phyloP scores from a whole-genome alignment of 768 basidiomycete genomes.

The Amylocystis lapponica region DNA sequence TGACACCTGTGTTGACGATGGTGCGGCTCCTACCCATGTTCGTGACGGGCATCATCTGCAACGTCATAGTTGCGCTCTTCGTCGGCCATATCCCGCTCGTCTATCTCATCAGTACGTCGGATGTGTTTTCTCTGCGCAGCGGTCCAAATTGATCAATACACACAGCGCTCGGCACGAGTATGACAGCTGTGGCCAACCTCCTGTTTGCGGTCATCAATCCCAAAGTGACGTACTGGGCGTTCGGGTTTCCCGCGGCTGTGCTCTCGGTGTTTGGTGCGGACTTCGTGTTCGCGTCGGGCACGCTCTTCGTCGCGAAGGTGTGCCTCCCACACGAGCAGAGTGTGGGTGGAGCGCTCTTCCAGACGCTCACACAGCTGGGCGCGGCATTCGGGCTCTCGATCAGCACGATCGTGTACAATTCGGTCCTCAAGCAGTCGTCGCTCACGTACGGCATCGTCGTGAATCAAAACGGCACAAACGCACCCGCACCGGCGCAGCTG shows the following conservation, averaged over 20 bases:
- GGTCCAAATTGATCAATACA: neutral
- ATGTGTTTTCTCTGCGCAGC: neutral
- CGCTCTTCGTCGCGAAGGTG: slow-evolving; percentile 68
- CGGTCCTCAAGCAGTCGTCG: slow-evolving; percentile 34
- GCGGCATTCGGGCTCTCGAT: slow-evolving; percentile 66
- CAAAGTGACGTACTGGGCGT: slow-evolving; percentile 62
- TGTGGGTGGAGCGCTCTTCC: slow-evolving; percentile 70
- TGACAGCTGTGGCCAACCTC: slow-evolving; percentile 53
- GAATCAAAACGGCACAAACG: slow-evolving; percentile 22
- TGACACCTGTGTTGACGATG: slow-evolving; percentile 55
- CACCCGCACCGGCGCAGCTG: slow-evolving; percentile 35
- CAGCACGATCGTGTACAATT: slow-evolving; percentile 65
- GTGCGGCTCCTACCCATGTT: slow-evolving; percentile 69
- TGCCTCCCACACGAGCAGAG: slow-evolving; percentile 66
- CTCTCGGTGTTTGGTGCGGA: slow-evolving; percentile 71
- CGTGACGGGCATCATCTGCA: slow-evolving; percentile 57
- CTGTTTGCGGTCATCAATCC: slow-evolving; percentile 66
- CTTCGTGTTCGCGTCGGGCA: slow-evolving; percentile 69
- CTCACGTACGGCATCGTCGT: slow-evolving; percentile 26
- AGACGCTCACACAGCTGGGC: slow-evolving; percentile 76
- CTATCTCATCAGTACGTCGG: slow-evolving; percentile 47
- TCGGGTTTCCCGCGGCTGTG: slow-evolving; percentile 62
- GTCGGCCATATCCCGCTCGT: slow-evolving; percentile 51
- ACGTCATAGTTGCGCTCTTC: slow-evolving; percentile 56
- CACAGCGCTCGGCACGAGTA: slow-evolving; percentile 46